These are phyloP conservation scores for Pseudisothecium myosuroides DNA, from an alignment of 225 moss, liverwort and hornwort species.

Conservation along the genomic window DNA sequence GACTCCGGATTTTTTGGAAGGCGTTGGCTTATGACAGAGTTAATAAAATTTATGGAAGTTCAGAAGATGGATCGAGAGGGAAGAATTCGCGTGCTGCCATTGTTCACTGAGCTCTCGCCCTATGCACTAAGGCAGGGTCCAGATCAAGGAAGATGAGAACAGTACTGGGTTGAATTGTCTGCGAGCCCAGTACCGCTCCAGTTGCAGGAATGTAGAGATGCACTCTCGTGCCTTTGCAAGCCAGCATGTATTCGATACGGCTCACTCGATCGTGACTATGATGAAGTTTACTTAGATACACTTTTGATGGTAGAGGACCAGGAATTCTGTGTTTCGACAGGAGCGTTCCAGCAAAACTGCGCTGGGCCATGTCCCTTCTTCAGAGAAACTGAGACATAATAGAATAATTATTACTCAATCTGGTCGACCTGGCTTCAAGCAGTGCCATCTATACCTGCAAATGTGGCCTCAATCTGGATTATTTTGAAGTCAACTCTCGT, in stretches of 20 bases:
- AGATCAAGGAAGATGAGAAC: not conserved
- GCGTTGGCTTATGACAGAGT: not conserved
- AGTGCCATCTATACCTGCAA: not conserved
- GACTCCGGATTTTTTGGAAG: not conserved
- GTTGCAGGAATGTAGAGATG: not conserved
- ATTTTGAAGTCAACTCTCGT: too few species aligned
- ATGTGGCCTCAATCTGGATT: not conserved
- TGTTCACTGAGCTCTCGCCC: not conserved
- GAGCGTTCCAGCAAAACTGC: not conserved
- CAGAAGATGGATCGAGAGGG: fast-evolving
- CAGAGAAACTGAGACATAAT: not conserved
- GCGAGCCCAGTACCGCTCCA: not conserved
- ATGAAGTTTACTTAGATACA: not conserved
- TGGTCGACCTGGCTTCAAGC: not conserved
- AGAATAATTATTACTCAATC: not conserved
- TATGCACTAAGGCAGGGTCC: not conserved
- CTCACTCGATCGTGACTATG: fast-evolving
- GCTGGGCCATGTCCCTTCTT: too few species aligned
- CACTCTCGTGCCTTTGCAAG: not conserved
- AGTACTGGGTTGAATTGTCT: not conserved
- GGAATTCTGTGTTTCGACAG: not conserved
- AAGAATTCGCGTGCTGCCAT: not conserved
- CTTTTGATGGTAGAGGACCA: not conserved
- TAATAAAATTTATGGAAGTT: not conserved
- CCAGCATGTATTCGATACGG: fast-evolving